Evolutionary conservation across 2,329 filamentous ascomycete genomes (phyloP), one percentile per base, ranked within the genome.

Genomic region (Talaromyces funiculosus): DNA sequence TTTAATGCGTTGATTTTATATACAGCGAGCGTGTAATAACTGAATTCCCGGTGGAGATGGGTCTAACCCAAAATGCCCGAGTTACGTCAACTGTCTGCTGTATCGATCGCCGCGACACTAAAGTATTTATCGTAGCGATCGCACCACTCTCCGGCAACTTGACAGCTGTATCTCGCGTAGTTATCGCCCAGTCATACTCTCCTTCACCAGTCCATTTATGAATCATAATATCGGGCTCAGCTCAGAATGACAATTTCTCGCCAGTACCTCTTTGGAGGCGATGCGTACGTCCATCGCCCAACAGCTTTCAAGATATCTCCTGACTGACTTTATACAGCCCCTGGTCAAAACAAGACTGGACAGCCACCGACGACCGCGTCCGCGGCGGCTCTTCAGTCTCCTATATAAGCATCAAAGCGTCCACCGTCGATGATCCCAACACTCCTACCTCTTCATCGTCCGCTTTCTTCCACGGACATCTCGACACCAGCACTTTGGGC

Each of bases 401-500:
- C 33, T 73, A 79, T 63, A 71, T 85, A n/a, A 72, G 71, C 43
- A 22, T 59, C 33, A 53, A 40, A 22, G 33, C 57, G 16, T 53
- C 45, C 26, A 59, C 33, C 18, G 37, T 49, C 24, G 42, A 26
- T 18, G 29, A 35, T 26, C 29, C 31, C 10, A 18, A 1, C 59
- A 61, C 22, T 73, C 29, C 29, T 10, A 3, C 47, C 29, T 72
- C 71, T 20, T 64, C 71, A 14, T 65, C 72, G 2, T 72, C 70
- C 4, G 83, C 81, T 3, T 73, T 71, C 8, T 92, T 92, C 75
- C 76, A 84, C 64, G 90, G 90, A 2, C 78, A 79, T 24, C 81
- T 94, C 20, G 90, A 94, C 74, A 90, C 87, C 64, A 82, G 81
- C 57, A 85, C 89, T 0, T 84, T 94, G 0, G 90, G 90, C 26